These are phyloP conservation scores for Boletus edulis DNA, from an alignment of 768 basidiomycete genomes.

Conservation along the genomic window DNA sequence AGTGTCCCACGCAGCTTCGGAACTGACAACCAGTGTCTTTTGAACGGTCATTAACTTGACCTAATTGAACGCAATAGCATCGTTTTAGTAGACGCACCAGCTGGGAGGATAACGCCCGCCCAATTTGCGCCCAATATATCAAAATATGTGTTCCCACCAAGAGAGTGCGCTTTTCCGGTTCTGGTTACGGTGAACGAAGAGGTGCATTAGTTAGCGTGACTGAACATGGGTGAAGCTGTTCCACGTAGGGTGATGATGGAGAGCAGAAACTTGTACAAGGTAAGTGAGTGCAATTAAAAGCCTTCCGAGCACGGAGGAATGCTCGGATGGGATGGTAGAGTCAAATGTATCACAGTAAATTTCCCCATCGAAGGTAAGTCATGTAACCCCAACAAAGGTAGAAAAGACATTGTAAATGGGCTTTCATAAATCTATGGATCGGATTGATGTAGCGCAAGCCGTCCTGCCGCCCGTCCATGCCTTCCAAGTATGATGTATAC, in stretches of 20 bases:
- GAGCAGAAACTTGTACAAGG: background rate
- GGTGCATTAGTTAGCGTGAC: conserved; percentile 3
- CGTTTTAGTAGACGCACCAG: too few species aligned
- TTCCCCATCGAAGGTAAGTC: background rate
- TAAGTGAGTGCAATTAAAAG: background rate
- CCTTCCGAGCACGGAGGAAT: background rate
- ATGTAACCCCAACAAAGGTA: conserved; percentile 10
- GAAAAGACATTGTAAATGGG: conserved; percentile 13
- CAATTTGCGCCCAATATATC: too few species aligned
- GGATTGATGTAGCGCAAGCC: conserved; percentile 11
- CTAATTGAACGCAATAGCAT: too few species aligned
- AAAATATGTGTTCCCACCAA: background rate
- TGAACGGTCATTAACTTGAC: too few species aligned
- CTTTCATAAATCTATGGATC: conserved; percentile 25
- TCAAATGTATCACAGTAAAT: conserved; percentile 14
- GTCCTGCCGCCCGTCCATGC: too few species aligned
- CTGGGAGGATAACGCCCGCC: too few species aligned
- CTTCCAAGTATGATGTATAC: conserved; percentile 15
- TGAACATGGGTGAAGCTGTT: background rate
- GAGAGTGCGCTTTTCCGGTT: background rate
- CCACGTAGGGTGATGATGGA: background rate
- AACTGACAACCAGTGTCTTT: too few species aligned
- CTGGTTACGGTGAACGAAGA: background rate
- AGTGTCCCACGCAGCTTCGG: too few species aligned
- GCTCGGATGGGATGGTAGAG: conserved; percentile 1